A percentile compares a stretch with the other conserved stretches of the same genome.
These are phyloP conservation scores for Helianthus tuberosus DNA, from an alignment of 129 eudicot genomes.

Conservation along the genomic window DNA sequence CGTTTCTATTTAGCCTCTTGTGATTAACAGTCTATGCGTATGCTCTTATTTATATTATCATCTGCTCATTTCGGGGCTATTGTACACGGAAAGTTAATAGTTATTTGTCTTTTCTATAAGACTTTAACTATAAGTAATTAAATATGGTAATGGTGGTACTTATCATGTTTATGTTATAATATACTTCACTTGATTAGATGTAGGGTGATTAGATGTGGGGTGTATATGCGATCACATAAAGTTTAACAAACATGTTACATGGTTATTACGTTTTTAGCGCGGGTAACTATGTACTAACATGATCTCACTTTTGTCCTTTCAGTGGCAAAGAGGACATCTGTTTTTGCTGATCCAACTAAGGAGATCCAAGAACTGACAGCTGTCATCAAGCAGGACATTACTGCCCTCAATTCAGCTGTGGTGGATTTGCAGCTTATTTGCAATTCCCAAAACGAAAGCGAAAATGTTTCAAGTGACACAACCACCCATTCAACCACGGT, in stretches of 20 bases:
- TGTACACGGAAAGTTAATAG: neutral
- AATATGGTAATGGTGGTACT: neutral
- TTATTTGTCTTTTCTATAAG: neutral
- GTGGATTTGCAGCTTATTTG: constrained; percentile 79
- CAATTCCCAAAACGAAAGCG: constrained; percentile 71
- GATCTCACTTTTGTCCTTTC: constrained; percentile 17
- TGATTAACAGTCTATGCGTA: neutral
- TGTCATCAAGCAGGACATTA: constrained; percentile 89
- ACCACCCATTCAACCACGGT: constrained; percentile 87
- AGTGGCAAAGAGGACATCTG: constrained; percentile 91
- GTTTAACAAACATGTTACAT: too few relatives aligned
- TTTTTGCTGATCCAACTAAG: constrained; percentile 79
- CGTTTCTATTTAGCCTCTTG: neutral
- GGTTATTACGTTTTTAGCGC: neutral
- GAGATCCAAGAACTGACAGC: constrained; percentile 93
- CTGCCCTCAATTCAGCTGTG: constrained; percentile 81
- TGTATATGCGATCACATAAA: neutral
- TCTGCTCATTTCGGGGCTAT: neutral
- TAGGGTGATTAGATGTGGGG: neutral
- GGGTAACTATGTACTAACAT: neutral
- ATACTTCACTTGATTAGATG: neutral
- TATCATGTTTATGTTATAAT: constrained; percentile 14
- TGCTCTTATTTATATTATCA: neutral
- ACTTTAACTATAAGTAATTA: neutral
- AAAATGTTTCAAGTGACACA: constrained; percentile 68